Base-by-base conservation (phyloP, 257 asterid species). In the Solanum dulcamara region DNA sequence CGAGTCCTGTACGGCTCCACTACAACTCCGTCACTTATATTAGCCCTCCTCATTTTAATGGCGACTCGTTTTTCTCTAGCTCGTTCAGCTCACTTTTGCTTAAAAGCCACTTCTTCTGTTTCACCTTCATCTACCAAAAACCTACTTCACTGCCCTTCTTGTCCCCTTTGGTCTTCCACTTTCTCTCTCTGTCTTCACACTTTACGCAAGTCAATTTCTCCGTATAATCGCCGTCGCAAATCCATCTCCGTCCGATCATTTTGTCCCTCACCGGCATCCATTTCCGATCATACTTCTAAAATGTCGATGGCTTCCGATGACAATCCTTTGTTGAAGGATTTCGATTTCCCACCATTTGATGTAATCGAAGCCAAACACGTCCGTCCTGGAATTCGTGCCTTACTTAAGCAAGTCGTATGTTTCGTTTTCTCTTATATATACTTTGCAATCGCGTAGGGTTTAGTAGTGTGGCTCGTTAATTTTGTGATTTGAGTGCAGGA, bases 311-410 rank as follows among this genome's bases (percentile, higher is more conserved):
- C 89, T 4, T 87, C 85, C 89, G 91, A 79, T 2, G 80, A 55
- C 10, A 96, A 95, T 89, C 99, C 99, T 57, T 90, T 96, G 18
- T 87, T 95, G 81, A 92, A 85, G 80, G 98, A 93, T 30, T 96
- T 96, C 74, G 89, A 91, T 88, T 96, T 96, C 89, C 99, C 99
- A 33, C 99, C 98, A 6, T 96, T 91, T 88, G 97, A 94, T 87
- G 46, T 82, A 14, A 95, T 96, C 87, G 90, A 93, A 51, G 94
- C 98, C 70, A 86, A 88, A 5, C 98, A 96, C 91, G 99, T 96
- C 80, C 95, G 97, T 22, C 97, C 98, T 17, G 99, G 99, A 44
- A 90, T 94, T 84, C 98, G 98, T 30, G 92, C 91, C 37, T 87
- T 96, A 93, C 90, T 96, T 50, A 90, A 93, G 89, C 85, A 90